Conservation (phyloP, 495 filamentous ascomycete genomes). For the Penicillium lividum region DNA sequence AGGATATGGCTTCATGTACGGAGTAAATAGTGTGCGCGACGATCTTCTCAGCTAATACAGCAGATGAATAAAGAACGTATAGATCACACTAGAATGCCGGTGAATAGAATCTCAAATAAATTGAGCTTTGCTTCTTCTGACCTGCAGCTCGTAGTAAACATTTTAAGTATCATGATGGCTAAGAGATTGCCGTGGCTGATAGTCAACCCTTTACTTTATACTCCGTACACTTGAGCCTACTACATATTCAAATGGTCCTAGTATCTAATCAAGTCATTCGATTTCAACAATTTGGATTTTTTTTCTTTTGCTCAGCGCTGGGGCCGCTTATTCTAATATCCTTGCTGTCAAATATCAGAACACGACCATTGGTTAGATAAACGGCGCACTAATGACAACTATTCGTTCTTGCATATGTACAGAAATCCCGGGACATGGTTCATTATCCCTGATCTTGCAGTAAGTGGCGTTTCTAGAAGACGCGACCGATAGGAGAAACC, state of each 20-base stretch:
- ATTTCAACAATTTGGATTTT: neutral
- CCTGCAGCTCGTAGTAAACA: neutral
- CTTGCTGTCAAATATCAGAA: neutral
- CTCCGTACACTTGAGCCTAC: neutral
- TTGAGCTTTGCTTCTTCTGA: neutral
- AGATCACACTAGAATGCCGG: neutral
- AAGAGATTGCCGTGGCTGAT: neutral
- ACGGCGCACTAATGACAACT: neutral
- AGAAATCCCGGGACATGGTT: neutral
- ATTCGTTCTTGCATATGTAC: conserved; percentile 1
- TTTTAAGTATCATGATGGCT: neutral
- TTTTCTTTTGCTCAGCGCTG: neutral
- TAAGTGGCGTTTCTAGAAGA: neutral
- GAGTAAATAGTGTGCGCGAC: neutral
- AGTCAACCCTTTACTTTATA: neutral
- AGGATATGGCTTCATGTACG: neutral
- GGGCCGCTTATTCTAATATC: neutral
- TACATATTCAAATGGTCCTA: neutral
- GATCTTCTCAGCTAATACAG: neutral
- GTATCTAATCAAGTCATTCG: neutral
- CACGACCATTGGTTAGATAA: conserved; percentile 1
- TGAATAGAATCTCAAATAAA: neutral
- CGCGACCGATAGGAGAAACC: neutral
- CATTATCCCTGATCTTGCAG: neutral
- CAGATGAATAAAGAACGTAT: neutral